Evolutionary conservation across 768 basidiomycete species (phyloP), one percentile per base, ranked within the genome.

Genomic region (Xerocomus spinulosus): DNA sequence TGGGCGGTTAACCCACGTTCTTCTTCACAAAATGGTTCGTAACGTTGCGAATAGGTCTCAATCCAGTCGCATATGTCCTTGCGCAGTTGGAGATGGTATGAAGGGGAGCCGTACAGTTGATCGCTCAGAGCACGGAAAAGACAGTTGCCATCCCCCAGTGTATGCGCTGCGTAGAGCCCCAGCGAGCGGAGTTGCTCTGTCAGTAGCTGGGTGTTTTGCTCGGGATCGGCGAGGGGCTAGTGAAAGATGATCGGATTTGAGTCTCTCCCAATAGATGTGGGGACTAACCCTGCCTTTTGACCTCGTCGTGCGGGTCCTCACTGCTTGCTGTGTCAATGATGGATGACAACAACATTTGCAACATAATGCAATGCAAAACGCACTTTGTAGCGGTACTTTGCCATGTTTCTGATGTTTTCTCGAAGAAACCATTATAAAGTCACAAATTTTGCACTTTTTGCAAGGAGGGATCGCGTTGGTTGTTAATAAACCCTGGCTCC

Each of bases 91-190:
- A 74, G 67, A 55, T 95, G 92, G 44, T 76, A 72, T 12, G 80
- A 76, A 12, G 83, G 81, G 3, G 85, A 75, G 50, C 92, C 92
- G 55, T 85, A 81, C 15, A 92, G 73, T 65, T 95, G 92, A 69
- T 95, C 92, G 38, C 85, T 83, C 46, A 94, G 75, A 0, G 92
- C 90, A 38, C 92, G 84, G 69, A 94, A 96, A 53, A 96, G 80
- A 68, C 92, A 96, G 70, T 94, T 95, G 39, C 93, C 92, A 67
- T 95, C 88, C 42, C 90, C 92, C 35, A 90, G 67, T 15, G 88
- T 94, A 54, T 81, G 75, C 3, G 88, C 87, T n/a, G 92, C 85
- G 64, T 94, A 94, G 9, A 94, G 74, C 3, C 91, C 90, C 44
- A 92, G 71, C 5, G 81, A 74, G 41, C 81, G 79, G 32, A 95